Base-by-base conservation (phyloP, 768 basidiomycete species). In the Phylloporus rhodoxanthus region DNA sequence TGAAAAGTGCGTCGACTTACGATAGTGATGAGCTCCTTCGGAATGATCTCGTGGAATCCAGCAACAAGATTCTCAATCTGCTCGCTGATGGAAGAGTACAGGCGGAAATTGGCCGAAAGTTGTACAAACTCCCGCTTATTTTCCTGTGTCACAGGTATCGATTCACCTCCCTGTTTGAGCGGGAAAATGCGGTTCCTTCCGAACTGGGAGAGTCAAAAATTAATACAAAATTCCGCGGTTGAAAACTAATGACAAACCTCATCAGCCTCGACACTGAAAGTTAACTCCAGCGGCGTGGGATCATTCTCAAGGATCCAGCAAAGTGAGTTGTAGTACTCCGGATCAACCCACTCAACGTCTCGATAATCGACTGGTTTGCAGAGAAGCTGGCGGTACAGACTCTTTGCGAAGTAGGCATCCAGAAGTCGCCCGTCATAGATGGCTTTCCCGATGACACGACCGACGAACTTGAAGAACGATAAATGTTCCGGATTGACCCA, bases 291-390 rank as follows among this genome's bases (percentile, higher is more conserved):
- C 17, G 77, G 70, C 19, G 84, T 87, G 6, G 90, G 88, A 61
- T 96, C 93, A 66, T 99, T 98, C 62, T 98, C 94, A 55, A 97
- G 70, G 68, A 99, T 98, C 96, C 96, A 99, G 62, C 89, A 89
- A 10, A 99, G 74, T 0, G 92, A 95, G 57, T 95, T 97, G 75
- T 97, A 97, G 67, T 98, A 98, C 68, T 95, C 92, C 0, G 94
- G 94, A 69, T 98, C 94, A 36, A 97, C 88, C 84, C 91, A 95
- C 69, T 98, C 94, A 19, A 98, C 88, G 64, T 98, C 95, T 54
- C 83, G 79, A 68, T 97, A 91, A 67, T 98, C 94, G 50, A 98
- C 93, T 8, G 82, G 91, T 64, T 94, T 92, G 38, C 88, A 91
- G 25, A 99, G 77, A 23, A 99, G 75, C 66, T 98, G 96, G 52